These are phyloP conservation scores for Pulveroboletus sp. DNA, from an alignment of 768 basidiomycete genomes.

Conservation along the genomic window DNA sequence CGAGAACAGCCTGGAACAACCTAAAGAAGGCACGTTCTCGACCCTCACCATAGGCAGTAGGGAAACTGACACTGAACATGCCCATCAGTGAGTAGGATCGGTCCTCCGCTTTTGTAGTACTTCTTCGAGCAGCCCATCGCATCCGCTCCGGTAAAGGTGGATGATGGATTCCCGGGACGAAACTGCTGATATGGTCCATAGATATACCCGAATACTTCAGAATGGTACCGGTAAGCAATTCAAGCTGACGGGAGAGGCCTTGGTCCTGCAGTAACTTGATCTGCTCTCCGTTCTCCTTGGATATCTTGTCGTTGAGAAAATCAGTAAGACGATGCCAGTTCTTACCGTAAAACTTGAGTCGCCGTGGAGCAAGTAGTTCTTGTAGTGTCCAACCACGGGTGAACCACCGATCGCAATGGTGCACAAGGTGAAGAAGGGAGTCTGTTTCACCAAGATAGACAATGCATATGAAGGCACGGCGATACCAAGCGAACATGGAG, in stretches of 20 bases:
- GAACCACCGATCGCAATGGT: background rate
- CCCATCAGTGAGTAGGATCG: background rate
- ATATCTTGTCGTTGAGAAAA: background rate
- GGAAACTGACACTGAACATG: constrained; percentile 1
- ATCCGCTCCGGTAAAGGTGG: background rate
- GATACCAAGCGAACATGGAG: constrained; percentile 5
- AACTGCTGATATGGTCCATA: background rate
- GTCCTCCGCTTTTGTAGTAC: constrained; percentile 1
- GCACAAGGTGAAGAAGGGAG: background rate
- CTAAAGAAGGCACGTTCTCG: background rate
- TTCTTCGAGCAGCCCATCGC: background rate
- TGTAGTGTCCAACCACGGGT: constrained; percentile 4
- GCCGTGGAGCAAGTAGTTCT: background rate
- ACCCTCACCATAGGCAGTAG: constrained; percentile 1
- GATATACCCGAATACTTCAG: background rate
- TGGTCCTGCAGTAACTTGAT: background rate
- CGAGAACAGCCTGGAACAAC: background rate
- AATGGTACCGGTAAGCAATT: background rate
- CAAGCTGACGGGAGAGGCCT: background rate
- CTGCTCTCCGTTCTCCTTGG: background rate
- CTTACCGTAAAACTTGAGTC: background rate
- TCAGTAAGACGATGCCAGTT: background rate
- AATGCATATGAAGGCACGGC: background rate
- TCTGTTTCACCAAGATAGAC: background rate
- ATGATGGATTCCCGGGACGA: background rate